A percentile compares a stretch with the other conserved stretches of the same genome.
Evolutionary conservation across 1,139 yeast genomes (phyloP).

Genomic region (Lodderomyces metapsilosis): DNA sequence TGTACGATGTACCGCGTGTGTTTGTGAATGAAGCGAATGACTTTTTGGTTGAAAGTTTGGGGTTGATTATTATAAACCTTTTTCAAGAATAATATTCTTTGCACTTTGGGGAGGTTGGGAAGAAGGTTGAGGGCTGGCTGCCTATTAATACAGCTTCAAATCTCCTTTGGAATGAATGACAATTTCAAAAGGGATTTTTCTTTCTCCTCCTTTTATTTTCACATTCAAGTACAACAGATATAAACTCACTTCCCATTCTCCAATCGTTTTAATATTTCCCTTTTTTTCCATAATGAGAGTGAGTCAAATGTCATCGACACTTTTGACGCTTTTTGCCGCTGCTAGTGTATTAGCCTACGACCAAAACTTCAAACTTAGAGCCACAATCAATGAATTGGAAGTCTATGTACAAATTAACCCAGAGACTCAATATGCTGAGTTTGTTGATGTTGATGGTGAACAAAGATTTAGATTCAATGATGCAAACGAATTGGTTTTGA

Average conservation of each 20-base stretch:
- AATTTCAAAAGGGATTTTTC: neutral
- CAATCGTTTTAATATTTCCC: neutral
- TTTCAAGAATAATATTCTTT: too few species aligned
- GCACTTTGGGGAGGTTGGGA: too few species aligned
- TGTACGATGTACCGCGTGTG: neutral
- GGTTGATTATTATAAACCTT: too few species aligned
- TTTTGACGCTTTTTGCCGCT: neutral
- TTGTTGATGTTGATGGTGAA: neutral
- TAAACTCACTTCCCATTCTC: neutral
- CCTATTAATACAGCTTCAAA: neutral
- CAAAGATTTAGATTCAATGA: constrained; percentile 2
- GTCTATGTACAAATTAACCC: neutral
- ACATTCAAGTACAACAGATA: neutral
- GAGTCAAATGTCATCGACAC: constrained; percentile 1
- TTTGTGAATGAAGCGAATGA: neutral
- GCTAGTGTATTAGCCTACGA: neutral
- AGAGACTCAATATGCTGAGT: constrained; percentile 1
- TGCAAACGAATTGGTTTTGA: neutral
- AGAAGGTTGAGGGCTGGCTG: neutral
- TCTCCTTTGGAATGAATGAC: neutral
- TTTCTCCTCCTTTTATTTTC: neutral
- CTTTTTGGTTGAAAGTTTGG: too few species aligned
- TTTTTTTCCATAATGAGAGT: neutral
- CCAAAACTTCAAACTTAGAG: constrained; percentile 1
- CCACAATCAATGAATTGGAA: constrained; percentile 1